Base-by-base conservation (phyloP, 108 stramenopile species). In the Nannochloropsis oceanica region DNA sequence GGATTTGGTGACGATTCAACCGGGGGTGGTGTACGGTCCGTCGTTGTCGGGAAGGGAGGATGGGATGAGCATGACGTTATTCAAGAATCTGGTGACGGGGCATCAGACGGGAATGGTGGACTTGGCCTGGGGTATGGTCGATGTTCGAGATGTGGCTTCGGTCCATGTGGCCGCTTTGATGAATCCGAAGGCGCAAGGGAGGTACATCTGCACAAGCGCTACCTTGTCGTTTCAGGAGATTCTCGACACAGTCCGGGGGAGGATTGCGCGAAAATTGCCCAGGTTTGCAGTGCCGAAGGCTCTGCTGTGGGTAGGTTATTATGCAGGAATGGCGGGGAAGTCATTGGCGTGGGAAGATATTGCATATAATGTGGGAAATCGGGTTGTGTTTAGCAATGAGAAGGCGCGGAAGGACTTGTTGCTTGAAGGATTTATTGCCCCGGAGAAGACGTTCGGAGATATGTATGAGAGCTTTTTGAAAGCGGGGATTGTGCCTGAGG, bases 21-120 rank as follows among this genome's bases (percentile, higher is more conserved):
- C 86, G 24, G 42, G 81, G 82, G 26, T 86, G 27, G 85, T 86
- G 25, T 84, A 85, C 14, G 86, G 86, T 81, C 86, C 86, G 8
- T 25, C 81, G 25, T 85, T 86, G 22, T 80, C 73, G 13, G 80
- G 34, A 25, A 81, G 59, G n/a, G 59, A 86, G 26, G 26, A 34
- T 26, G 82, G 27, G 59, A 86, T 84, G 25, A 82, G 81, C 85
- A 25, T 86, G 13, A 79, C 27, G 8, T 25, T 86, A 2, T 81
- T 79, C 79, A 81, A 25, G 18, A 82, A 86, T 13, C 82, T 85
- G 20, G 50, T 86, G 24, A 43, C 34, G 79, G 27, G 85, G 24
- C 27, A 81, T 12, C 84, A 85, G 80, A 25, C 85, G 24, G 86
- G 80, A 24, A 85, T 85, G 80, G 82, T 80, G 81, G 14, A 84